phyloP scores from a whole-genome alignment of 257 asterid genomes.

The Petunia axillaris region DNA sequence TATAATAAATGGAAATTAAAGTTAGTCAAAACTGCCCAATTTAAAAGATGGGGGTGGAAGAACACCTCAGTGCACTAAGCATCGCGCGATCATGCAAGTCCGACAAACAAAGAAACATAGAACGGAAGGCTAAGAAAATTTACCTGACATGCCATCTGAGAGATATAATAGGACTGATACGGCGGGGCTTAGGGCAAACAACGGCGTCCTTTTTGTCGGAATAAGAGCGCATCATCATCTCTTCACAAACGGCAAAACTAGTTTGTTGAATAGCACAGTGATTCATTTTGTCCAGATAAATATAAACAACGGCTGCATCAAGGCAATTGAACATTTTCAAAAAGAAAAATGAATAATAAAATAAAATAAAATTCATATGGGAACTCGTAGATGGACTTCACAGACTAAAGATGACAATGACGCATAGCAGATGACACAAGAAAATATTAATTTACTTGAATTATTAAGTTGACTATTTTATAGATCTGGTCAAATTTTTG shows the following conservation, averaged over 20 bases:
- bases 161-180: constrained; percentile 63
- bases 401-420: constrained; percentile 13
- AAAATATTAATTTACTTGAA: background rate
- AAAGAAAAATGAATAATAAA: background rate
- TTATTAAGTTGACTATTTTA: background rate
- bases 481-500: constrained; percentile 10
- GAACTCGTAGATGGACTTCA: background rate
- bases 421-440: background rate
- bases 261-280: constrained; percentile 59
- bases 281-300: constrained; percentile 50
- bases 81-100: no score
- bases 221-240: constrained; percentile 48
- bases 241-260: constrained; percentile 59
- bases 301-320: background rate
- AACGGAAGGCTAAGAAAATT: background rate
- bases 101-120: background rate
- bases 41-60: background rate
- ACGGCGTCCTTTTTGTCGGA: constrained; percentile 56
- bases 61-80: no score
- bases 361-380: background rate
- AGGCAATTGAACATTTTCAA: background rate
- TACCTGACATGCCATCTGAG: constrained; percentile 80
- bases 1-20: background rate
- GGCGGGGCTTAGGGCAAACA: constrained; percentile 92
- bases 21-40: background rate